These are phyloP conservation scores for Coemansia sp. DNA, from an alignment of 192 early-diverging fungal genomes.

Conservation along the genomic window DNA sequence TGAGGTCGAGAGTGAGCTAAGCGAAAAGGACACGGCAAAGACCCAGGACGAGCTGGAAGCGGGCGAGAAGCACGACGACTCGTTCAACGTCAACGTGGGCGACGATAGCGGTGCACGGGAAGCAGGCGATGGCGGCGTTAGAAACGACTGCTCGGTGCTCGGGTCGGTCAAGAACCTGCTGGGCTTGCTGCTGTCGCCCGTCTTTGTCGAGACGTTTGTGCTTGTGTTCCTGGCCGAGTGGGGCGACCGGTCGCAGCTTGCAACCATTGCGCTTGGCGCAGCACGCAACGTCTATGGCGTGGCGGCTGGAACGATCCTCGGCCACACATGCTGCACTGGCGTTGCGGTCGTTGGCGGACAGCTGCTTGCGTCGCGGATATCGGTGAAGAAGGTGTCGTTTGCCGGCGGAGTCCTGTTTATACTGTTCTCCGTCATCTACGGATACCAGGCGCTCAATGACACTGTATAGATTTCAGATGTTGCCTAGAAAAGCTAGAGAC, in stretches of 20 bases:
- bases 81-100: constrained; percentile 42
- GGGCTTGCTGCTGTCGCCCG: constrained; percentile 80
- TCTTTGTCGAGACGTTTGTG: constrained; percentile 94
- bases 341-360: constrained; percentile 93
- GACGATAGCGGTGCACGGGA: constrained; percentile 10
- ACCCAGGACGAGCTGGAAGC: constrained; percentile 60
- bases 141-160: constrained; percentile 31
- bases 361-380: constrained; percentile 81
- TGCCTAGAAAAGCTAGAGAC: neutral
- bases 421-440: constrained; percentile 73
- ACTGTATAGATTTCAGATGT: neutral
- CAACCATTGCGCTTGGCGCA: constrained; percentile 93
- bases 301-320: constrained; percentile 79
- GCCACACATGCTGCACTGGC: constrained; percentile 90
- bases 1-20: constrained; percentile 86
- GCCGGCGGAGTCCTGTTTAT: constrained; percentile 86
- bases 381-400: constrained; percentile 83
- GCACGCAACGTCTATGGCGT: constrained; percentile 93
- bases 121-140: constrained; percentile 18
- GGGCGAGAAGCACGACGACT: constrained; percentile 41
- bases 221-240: constrained; percentile 98
- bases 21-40: constrained; percentile 65
- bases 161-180: constrained; percentile 68
- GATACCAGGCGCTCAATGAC: constrained; percentile 56
- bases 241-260: constrained; percentile 96